Conservation (phyloP, 257 asterid genomes). For the Solanum dulcamara region DNA sequence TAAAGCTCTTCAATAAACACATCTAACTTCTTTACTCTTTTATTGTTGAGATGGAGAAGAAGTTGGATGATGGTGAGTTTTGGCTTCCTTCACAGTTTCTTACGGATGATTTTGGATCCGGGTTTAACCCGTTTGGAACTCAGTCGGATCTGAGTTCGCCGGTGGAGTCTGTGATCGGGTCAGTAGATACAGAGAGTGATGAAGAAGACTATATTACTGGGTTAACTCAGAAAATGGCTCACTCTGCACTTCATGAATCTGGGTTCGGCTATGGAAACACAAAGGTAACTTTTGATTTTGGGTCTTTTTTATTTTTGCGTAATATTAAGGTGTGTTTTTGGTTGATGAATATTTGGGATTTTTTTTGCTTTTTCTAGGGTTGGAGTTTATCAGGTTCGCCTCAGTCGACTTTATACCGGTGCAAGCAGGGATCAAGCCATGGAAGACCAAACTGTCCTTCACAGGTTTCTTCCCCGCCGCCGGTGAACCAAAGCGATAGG, state of each 20-base stretch:
- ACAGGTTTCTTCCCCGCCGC: constrained; percentile 32
- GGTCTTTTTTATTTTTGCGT: no score
- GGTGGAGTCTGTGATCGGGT: constrained; percentile 42
- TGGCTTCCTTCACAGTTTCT: constrained; percentile 38
- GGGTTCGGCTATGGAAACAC: constrained; percentile 5
- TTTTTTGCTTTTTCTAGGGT: constrained; percentile 11
- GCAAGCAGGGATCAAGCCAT: constrained; percentile 31
- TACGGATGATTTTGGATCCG: constrained; percentile 7
- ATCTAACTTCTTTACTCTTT: background rate
- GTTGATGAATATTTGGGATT: background rate
- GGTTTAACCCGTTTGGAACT: constrained; percentile 2
- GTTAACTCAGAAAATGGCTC: constrained; percentile 25
- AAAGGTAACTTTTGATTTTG: constrained; percentile 19
- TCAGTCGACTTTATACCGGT: constrained; percentile 48
- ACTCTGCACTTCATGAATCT: constrained; percentile 25
- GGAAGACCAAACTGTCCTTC: constrained; percentile 30
- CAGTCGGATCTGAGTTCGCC: constrained; percentile 58
- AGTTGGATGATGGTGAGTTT: constrained; percentile 16
- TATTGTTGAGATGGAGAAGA: constrained; percentile 9
- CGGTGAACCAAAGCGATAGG: background rate
- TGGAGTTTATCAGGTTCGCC: constrained; percentile 54
- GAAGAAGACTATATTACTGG: constrained; percentile 52
- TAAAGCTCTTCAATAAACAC: background rate
- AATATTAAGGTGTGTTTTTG: background rate
- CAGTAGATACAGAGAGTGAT: constrained; percentile 58